These are phyloP conservation scores for Nicotiana undulata DNA, from an alignment of 257 asterid genomes.

Conservation along the genomic window DNA sequence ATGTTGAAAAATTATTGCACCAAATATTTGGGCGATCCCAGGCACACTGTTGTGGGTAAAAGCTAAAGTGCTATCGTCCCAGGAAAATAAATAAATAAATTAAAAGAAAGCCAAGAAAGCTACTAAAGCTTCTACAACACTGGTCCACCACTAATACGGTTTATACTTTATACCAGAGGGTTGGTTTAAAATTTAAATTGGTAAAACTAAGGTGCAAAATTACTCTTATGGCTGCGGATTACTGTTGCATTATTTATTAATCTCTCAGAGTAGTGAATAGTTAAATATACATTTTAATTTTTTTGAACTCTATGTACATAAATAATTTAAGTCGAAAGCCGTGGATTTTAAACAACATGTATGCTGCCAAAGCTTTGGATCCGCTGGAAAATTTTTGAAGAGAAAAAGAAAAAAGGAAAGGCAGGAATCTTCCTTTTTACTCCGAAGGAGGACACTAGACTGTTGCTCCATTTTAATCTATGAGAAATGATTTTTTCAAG, in stretches of 20 bases:
- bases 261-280: background rate
- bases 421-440: background rate
- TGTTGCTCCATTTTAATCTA: background rate
- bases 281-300: background rate
- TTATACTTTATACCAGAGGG: background rate
- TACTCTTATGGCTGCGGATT: background rate
- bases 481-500: background rate
- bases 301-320: too few species aligned
- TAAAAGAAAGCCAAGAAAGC: background rate
- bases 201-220: background rate
- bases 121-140: background rate
- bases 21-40: constrained; percentile 11
- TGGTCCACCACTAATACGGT: background rate
- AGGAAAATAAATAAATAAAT: background rate
- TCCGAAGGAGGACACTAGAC: background rate
- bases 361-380: background rate
- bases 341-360: background rate
- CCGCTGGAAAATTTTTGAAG: background rate
- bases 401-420: background rate
- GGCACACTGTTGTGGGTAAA: background rate
- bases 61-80: background rate
- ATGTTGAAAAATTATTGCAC: background rate
- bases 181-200: too few species aligned
- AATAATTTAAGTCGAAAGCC: background rate
- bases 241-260: background rate